Evolutionary conservation across 306 rosid species (phyloP), one percentile per base, ranked within the genome.

Genomic region (Luffa aegyptiaca): DNA sequence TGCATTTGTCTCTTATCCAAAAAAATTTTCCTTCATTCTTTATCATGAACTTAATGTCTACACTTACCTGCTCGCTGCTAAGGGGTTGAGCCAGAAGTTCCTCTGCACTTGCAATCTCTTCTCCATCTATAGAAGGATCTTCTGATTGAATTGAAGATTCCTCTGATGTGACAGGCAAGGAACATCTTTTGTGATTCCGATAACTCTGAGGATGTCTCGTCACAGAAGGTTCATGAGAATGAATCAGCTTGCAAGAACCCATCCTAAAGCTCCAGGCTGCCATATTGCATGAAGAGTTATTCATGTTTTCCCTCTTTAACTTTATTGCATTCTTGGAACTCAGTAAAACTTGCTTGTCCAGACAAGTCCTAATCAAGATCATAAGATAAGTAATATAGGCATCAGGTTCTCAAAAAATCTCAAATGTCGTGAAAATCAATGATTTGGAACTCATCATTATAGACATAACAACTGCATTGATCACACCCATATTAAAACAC

Each of bases 41-140:
- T 16, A 64, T 64, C 21, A 64, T 5, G 42, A 66, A 52, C 75
- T 79, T 49, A 11, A 61, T 64, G 52, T 20, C 65, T 53, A n/a
- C 41, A 13, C 13, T 52, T 84, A 85, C 92, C 90, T 83, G 83
- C 13, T 86, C 85, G 26, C 79, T 85, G 62, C 81, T 83, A 39
- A 86, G 79, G 48, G 88, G 83, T 44, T 84, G 82, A 77, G 87
- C 68, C 80, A 78, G 87, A 79, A 37, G 73, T 20, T 84, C 85
- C 55, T 88, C 82, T 14, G 55, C 81, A 41, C 75, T 36, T 26
- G 58, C n/a, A 48, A 72, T 64, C 11, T 10, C 61, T 65, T 64
- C 84, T 76, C 66, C 75, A 26, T 81, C 65, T 31, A 49, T 41
- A 39, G 82, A n/a, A 77, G 12, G 73, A 55, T 81, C 16, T 68